A percentile compares a stretch with the other conserved stretches of the same genome.
Evolutionary conservation across 768 basidiomycete genomes (phyloP).

Genomic region (Serendipita vermifera): DNA sequence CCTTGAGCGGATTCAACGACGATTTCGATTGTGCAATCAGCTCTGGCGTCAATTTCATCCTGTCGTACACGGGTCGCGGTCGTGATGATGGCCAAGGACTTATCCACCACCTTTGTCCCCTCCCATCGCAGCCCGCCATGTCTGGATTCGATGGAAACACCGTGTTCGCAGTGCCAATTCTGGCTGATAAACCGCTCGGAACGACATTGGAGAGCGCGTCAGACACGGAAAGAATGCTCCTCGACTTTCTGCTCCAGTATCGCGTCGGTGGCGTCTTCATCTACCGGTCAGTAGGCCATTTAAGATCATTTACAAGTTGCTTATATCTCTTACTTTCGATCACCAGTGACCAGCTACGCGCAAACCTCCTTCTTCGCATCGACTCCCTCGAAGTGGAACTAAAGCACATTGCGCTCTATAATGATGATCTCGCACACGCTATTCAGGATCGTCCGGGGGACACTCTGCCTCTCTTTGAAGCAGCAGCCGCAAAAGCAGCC

Average conservation of each 20-base stretch:
- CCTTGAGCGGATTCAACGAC: constrained; percentile 68
- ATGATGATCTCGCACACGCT: constrained; percentile 85
- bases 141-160: constrained; percentile 78
- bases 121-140: constrained; percentile 32
- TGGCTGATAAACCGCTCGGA: constrained; percentile 40
- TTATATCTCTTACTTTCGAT: no score
- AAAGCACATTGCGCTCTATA: constrained; percentile 47
- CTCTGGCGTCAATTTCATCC: constrained; percentile 95
- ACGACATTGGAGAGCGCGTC: constrained; percentile 58
- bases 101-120: neutral
- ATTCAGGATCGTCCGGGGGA: constrained; percentile 86
- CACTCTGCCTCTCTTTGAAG: constrained; percentile 81
- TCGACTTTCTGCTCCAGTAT: constrained; percentile 79
- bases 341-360: constrained; percentile 69
- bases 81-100: neutral
- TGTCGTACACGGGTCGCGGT: constrained; percentile 19
- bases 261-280: constrained; percentile 83
- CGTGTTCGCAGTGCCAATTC: constrained; percentile 69
- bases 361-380: constrained; percentile 79
- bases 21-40: constrained; percentile 72
- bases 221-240: constrained; percentile 63
- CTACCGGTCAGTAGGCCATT: constrained; percentile 50
- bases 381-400: constrained; percentile 79
- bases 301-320: constrained; percentile 11
- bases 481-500: constrained; percentile 75